Percentiles rank a stretch among this genome's conserved stretches.
These are phyloP conservation scores for Fusarium caatingaense DNA, from an alignment of 2,329 filamentous ascomycete species.

Conservation along the genomic window DNA sequence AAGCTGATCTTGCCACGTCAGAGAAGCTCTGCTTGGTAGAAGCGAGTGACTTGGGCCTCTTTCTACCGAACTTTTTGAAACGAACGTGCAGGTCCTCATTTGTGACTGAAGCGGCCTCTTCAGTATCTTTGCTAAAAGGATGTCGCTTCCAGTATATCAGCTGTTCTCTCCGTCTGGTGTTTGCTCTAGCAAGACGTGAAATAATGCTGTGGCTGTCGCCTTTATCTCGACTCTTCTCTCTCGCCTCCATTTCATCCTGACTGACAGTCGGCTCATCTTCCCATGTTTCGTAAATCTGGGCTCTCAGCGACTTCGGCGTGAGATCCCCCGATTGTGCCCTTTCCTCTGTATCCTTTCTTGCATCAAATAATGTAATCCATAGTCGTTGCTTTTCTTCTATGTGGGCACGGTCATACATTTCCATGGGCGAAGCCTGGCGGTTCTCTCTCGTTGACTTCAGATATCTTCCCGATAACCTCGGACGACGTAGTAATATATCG, in stretches of 20 bases:
- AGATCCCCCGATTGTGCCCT: no score
- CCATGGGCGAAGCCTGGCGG: accelerated
- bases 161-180: background rate
- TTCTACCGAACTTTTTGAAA: no score
- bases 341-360: no score
- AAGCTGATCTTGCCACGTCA: accelerated
- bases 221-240: accelerated
- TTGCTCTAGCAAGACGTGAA: background rate
- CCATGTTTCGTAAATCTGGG: background rate
- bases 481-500: background rate
- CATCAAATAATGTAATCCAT: background rate
- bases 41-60: background rate
- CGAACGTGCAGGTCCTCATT: accelerated
- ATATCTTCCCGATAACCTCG: background rate
- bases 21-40: background rate
- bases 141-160: background rate
- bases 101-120: background rate
- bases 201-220: accelerated
- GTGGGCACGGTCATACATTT: background rate
- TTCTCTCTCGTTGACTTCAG: background rate
- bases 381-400: background rate
- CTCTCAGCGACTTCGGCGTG: no score
- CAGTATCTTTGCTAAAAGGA: accelerated
- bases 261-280: background rate
- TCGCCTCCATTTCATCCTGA: accelerated